Base-by-base conservation (phyloP, 345 rosid genomes). In the Anacardium occidentale region DNA sequence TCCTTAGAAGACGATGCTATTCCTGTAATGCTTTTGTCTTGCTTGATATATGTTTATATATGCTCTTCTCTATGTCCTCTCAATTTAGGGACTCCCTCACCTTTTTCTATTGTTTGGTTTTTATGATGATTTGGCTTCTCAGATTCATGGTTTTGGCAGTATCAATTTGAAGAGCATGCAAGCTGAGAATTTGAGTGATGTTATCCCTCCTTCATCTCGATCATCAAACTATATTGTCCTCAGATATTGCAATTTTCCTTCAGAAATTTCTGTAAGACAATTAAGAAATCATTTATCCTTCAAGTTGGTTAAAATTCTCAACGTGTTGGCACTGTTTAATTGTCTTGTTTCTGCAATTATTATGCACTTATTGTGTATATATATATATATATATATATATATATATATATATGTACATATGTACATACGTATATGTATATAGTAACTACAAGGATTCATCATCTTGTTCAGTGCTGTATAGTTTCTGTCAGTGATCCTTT, bases 91-190 rank as follows among this genome's bases (percentile, higher is more conserved):
- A 21, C n/a, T 72, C 73, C 25, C 69, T 69, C 66, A 42, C 68
- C 54, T 72, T 62, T 78, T 34, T 69, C 22, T 82, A 4, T 78
- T 59, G 63, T 40, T 26, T 60, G 60, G 55, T 42, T 79, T 76
- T 62, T 76, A 67, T 64, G 67, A 68, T 82, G 78, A 70, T 78
- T 82, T 82, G 80, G 78, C 73, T 79, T 91, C 90, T 89, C 85
- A 87, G 90, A 88, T 81, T 83, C 80, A 74, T 90, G 91, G 86
- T 91, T 89, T 91, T 88, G 86, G 90, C 97, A 94, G 98, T 87
- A 88, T 94, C 71, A 84, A 94, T 89, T 78, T 94, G 97, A 94
- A 88, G 94, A 85, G 88, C 73, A 80, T 94, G 90, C 98, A 90
- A 84, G 96, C 97, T 48, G 96, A 90, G 82, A 87, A 90, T 79